Base-by-base conservation (phyloP, 495 filamentous ascomycete species). In the Daldinia bambusicola region DNA sequence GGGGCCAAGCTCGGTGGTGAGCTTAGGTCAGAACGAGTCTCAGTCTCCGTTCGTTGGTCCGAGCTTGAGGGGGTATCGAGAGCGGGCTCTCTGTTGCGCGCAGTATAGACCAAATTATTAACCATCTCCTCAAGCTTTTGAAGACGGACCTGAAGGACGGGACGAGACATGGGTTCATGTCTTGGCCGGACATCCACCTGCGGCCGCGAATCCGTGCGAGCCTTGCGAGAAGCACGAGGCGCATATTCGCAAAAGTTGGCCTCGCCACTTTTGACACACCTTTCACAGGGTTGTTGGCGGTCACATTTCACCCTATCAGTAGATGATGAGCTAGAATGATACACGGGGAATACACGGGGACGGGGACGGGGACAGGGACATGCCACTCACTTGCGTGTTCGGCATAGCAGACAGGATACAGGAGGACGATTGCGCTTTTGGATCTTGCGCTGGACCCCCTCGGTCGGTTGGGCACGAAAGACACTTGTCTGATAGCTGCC, bases 51-150 rank as follows among this genome's bases (percentile, higher is more conserved):
- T 48, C 67, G 55, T 20, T 69, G 68, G 41, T 74, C 72, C 30
- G 67, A 70, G 43, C 72, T 70, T 36, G 69, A 67, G n/a, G 69
- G 66, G 3, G 66, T 71, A 58, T 71, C 71, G 9, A 69, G 51
- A 58, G 71, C 55, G 60, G 67, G 66, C 41, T 63, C 72, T 32
- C 55, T 52, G n/a, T 64, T 59, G 43, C 70, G 58, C 7, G 32
- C 31, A 10, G 51, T 56, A 36, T 74, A 72, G n/a, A 83, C 78
- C 45, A 85, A 72, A 10, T 70, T 79, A 22, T 79, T 77, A 9
- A 87, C 81, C 76, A 86, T 76, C 45, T 81, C 77, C 73, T 87
- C 85, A 6, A 86, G 80, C 66, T 80, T 78, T 66, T 80, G 78
- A 50, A 87, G 72, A 59, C 83, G 79, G 31, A 78, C 75, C 67